Base-by-base conservation (phyloP, 495 filamentous ascomycete species). In the Tuber umbilicatum region DNA sequence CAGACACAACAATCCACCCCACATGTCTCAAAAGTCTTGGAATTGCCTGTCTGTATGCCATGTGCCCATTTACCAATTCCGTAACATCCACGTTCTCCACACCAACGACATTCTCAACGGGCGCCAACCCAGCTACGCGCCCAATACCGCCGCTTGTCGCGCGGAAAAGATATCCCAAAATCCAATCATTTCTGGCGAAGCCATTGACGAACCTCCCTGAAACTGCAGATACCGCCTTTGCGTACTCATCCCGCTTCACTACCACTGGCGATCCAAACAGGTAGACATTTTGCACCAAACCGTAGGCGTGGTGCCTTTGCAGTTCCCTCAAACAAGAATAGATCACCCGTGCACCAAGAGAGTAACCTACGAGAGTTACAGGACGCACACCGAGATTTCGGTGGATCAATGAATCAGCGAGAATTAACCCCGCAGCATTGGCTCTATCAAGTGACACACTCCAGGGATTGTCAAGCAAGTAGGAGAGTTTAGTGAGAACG, bases 401-500 rank as follows among this genome's bases (percentile, higher is more conserved):
- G 74, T 97, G 92, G 78, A 95, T 93, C 60, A 99, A 84, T 1
- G 94, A 97, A 84, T 99, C 95, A 2, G 95, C 95, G 38, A 99
- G 88, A 79, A 99, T 95, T n/a, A 97, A 86, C 7, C 95, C 95
- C 39, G 94, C 93, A 70, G 90, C 86, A 76, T 91, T 92, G 50
- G 95, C 96, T 73, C 95, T 91, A 75, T 93, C 93, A 38, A 97
- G 87, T 3, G 96, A 98, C 27, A 97, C 94, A 23, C 90, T 93
- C 95, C 95, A 99, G 0, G 95, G 95, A 78, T 99, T 99, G 83
- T 99, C 95, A 80, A 99, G 97, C 14, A 99, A 86, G 81, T 99
- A 99, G 5, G 95, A 88, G 14, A 99, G 90, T 81, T 99, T 99
- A 4, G 94, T 93, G 37, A 99, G 86, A 4, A 97, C 90, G 42